These are phyloP conservation scores for Mortierella polycephala DNA, from an alignment of 371 early-diverging fungal genomes.

Conservation along the genomic window DNA sequence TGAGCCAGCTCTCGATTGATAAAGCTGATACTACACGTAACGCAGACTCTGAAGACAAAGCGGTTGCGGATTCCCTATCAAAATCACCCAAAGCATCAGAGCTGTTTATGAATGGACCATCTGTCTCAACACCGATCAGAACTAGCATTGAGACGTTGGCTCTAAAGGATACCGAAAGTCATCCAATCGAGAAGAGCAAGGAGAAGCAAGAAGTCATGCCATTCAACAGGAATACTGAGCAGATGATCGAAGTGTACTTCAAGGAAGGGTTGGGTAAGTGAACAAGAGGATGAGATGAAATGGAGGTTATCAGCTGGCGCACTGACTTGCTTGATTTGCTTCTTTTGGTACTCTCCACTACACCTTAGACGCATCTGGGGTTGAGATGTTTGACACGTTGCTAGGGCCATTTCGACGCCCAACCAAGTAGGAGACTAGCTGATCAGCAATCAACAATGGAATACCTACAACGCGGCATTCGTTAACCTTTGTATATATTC, in stretches of 20 bases:
- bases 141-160: no score
- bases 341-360: no score
- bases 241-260: conserved; percentile 37
- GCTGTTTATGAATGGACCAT: no score
- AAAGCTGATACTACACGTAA: no score
- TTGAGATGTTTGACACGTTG: conserved; percentile 34
- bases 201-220: conserved; percentile 15
- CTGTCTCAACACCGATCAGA: background rate
- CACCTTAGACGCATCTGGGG: conserved; percentile 42
- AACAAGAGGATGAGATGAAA: background rate
- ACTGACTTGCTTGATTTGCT: no score
- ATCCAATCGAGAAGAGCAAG: background rate
- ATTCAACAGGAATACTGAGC: conserved; percentile 44
- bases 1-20: background rate
- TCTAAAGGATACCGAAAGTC: background rate
- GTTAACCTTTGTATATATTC: background rate
- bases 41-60: no score
- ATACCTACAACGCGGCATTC: no score
- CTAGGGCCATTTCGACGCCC: conserved; percentile 45
- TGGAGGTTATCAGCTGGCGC: background rate
- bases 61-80: no score
- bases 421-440: conserved; percentile 28
- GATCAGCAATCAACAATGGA: no score
- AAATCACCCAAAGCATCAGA: no score
- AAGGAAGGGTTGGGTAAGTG: conserved; percentile 47